A percentile compares a stretch with the other conserved stretches of the same genome.
Conservation (phyloP, 2,329 filamentous ascomycete species). For the Alternaria conjuncta region DNA sequence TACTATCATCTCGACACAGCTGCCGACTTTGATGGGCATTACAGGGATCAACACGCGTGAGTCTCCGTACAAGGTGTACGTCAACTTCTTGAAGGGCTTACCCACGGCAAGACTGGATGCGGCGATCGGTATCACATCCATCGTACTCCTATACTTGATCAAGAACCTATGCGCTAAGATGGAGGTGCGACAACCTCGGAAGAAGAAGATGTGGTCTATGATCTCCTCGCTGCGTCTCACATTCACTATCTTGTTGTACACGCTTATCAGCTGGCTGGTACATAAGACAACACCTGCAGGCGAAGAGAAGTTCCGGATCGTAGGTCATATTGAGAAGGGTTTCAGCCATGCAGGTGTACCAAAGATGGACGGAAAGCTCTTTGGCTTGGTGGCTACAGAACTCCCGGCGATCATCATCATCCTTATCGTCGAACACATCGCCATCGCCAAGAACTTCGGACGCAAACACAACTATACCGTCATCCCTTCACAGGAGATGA, state of each 20-base stretch:
- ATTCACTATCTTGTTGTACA: conserved; percentile 89
- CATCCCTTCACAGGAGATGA: conserved; percentile 89
- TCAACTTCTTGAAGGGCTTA: conserved; percentile 79
- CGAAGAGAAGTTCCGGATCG: conserved; percentile 67
- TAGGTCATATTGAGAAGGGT: conserved; percentile 78
- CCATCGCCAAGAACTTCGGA: conserved; percentile 93
- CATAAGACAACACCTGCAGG: conserved; percentile 58
- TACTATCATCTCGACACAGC: conserved; percentile 83
- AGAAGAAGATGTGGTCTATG: conserved; percentile 81
- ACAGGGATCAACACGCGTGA: conserved; percentile 74
- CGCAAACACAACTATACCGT: conserved; percentile 93
- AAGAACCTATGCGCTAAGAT: conserved; percentile 63
- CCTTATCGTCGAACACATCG: conserved; percentile 90
- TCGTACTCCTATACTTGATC: conserved; percentile 73
- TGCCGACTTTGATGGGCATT: conserved; percentile 81
- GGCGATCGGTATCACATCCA: conserved; percentile 83
- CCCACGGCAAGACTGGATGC: conserved; percentile 75
- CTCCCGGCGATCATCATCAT: conserved; percentile 87
- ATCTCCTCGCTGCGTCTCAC: conserved; percentile 83
- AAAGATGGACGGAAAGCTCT: conserved; percentile 66
- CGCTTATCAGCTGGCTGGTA: conserved; percentile 82
- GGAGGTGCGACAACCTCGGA: conserved; percentile 70
- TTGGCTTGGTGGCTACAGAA: conserved; percentile 70
- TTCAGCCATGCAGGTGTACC: conserved; percentile 81
- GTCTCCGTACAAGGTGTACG: conserved; percentile 80